Base-by-base conservation (phyloP, 1,284 basidiomycete genomes). In the Marasmius tenuissimus region DNA sequence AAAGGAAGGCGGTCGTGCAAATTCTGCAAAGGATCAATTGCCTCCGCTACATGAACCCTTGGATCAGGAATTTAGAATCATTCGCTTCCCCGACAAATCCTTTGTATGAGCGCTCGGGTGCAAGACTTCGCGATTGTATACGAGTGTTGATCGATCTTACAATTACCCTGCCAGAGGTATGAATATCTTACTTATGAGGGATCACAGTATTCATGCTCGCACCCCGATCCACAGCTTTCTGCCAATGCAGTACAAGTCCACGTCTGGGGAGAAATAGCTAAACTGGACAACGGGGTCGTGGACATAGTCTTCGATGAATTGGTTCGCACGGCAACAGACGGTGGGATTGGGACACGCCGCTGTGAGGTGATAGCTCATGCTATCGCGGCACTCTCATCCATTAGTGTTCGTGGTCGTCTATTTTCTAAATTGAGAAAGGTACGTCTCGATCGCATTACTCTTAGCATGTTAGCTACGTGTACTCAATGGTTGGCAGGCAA, bases 1-100 rank as follows among this genome's bases (percentile, higher is more conserved):
- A 86, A 61, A 86, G 85, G 70, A 68, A 75, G 4, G 73, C 78
- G 6, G 73, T 72, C 1, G 64, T 71, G 27, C 62, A 61, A 20
- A 55, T 71, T 20, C 75, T 83, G 1, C 87, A 88, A 60, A 86
- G 88, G 59, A 84, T 92, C 34, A 84, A 84, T 58, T 93, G 88
- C 68, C 73, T 95, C 18, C 86, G 90, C 63, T 95, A 94, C 69
- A 82, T 96, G 77, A 85, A 83, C 50, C 93, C 94, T 2, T 97
- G 94, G 94, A 82, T 96, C 52, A 87, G 83, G 71, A 95, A 96
- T 69, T 77, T 97, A 2, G 79, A 85, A 1, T 72, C 78, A 20
- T 95, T 92, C 67, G 84, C 86, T 42, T 88, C 89, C 67, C 89
- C 93, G 1, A 85, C 86, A 1, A 83, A 82, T 65, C 73, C 78